Conservation (phyloP, 305 asterid genomes). For the Fraxinus paxiana region DNA sequence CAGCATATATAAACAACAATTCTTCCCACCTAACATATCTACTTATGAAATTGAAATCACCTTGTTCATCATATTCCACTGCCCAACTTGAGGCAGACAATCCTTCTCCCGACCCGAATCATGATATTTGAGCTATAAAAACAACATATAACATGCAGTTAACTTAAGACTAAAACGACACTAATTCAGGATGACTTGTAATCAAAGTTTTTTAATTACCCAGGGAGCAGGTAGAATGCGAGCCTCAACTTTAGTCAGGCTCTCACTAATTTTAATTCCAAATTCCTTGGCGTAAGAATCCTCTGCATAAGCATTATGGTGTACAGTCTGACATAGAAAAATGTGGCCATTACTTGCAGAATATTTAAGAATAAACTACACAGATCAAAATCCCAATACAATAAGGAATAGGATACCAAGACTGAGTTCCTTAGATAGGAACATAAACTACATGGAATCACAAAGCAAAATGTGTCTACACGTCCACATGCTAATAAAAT, state of each 20-base stretch:
- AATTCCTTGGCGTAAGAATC: constrained; percentile 83
- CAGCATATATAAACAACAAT: neutral
- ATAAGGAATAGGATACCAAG: neutral
- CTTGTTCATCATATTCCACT: constrained; percentile 99
- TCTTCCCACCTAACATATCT: neutral
- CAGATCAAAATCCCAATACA: neutral
- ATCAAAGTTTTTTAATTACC: constrained; percentile 38
- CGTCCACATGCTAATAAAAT: neutral
- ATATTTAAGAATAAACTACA: neutral
- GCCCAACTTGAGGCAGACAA: constrained; percentile 90
- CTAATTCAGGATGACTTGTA: neutral
- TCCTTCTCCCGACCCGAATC: constrained; percentile 87
- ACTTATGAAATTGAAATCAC: constrained; percentile 29
- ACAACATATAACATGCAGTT: neutral
- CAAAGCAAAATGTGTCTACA: neutral
- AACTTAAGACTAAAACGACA: neutral
- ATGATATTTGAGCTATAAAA: constrained; percentile 72
- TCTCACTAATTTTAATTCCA: constrained; percentile 76
- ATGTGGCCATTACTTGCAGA: neutral
- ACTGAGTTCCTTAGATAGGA: neutral
- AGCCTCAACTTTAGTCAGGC: constrained; percentile 89
- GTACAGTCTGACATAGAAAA: constrained; percentile 53
- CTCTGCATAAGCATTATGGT: constrained; percentile 68
- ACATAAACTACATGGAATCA: neutral
- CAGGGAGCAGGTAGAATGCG: constrained; percentile 86